Percentiles rank a stretch among this genome's conserved stretches.
Evolutionary conservation across 805 yeast species (phyloP).

Genomic region (Zygotorulaspora danielsina): DNA sequence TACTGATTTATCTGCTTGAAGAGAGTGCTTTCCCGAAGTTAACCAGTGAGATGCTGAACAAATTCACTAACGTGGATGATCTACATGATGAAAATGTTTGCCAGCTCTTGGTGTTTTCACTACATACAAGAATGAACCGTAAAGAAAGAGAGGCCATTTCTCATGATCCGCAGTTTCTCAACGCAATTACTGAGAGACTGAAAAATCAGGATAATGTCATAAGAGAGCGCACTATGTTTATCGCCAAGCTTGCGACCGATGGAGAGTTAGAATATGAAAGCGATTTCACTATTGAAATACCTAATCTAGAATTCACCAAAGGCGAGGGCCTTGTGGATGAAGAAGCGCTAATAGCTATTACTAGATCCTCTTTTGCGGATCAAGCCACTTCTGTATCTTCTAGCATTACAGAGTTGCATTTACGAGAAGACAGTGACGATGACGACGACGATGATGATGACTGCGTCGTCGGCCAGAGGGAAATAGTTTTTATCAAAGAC

Average conservation of each 20-base stretch:
- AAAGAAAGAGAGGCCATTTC: constrained; percentile 15
- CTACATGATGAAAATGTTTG: constrained; percentile 23
- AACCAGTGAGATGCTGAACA: constrained; percentile 5
- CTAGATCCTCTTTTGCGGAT: background rate
- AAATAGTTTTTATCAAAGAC: constrained; percentile 72
- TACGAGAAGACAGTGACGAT: constrained; percentile 27
- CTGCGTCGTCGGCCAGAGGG: constrained; percentile 38
- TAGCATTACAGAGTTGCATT: background rate
- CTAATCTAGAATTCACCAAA: constrained; percentile 13
- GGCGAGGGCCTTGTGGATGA: constrained; percentile 8
- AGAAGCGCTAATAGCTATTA: constrained; percentile 1
- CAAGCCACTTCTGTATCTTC: background rate
- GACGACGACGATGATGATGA: constrained; percentile 36
- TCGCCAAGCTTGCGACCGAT: constrained; percentile 30
- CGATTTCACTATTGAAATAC: constrained; percentile 22
- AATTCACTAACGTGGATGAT: constrained; percentile 11
- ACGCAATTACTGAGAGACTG: constrained; percentile 31
- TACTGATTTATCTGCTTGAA: constrained; percentile 17
- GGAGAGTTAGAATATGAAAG: constrained; percentile 30
- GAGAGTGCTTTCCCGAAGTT: constrained; percentile 3
- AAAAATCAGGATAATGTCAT: constrained; percentile 19
- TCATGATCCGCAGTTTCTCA: constrained; percentile 20
- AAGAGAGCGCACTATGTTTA: constrained; percentile 35
- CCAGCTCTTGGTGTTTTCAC: constrained; percentile 18
- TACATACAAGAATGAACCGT: constrained; percentile 9